A percentile compares a stretch with the other conserved stretches of the same genome.
phyloP scores from a whole-genome alignment of 2,329 filamentous ascomycete species.

The Calonectria montana region DNA sequence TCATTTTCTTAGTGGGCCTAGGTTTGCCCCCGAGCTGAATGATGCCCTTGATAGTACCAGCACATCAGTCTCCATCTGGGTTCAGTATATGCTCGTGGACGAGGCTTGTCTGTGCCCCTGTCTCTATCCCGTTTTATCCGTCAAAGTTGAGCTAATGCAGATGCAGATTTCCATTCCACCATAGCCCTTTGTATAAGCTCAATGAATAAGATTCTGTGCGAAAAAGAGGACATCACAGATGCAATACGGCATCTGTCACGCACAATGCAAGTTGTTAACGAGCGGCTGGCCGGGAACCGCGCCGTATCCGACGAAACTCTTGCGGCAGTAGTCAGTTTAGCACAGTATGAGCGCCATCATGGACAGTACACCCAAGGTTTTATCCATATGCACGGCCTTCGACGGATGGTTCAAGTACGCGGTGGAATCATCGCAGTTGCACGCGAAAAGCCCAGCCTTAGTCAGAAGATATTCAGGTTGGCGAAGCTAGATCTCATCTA shows the following conservation, averaged over 20 bases:
- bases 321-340: slow-evolving; percentile 11
- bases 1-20: slow-evolving; percentile 16
- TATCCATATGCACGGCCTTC: slow-evolving; percentile 23
- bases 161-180: slow-evolving; percentile 23
- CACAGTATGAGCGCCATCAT: slow-evolving; percentile 23
- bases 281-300: slow-evolving; percentile 10
- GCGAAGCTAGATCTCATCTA: not conserved
- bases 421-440: slow-evolving; percentile 19
- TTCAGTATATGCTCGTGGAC: slow-evolving; percentile 24
- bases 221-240: not conserved
- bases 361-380: slow-evolving; percentile 11
- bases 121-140: not conserved
- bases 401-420: slow-evolving; percentile 18
- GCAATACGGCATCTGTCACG: slow-evolving; percentile 17
- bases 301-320: slow-evolving; percentile 22
- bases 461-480: slow-evolving; percentile 25
- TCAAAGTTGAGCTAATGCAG: not conserved
- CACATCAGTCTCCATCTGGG: slow-evolving; percentile 16
- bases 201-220: slow-evolving; percentile 1
- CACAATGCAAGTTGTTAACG: slow-evolving; percentile 21
- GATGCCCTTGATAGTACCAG: not conserved
- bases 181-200: slow-evolving; percentile 12
- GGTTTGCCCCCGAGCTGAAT: slow-evolving; percentile 15
- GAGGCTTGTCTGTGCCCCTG: slow-evolving; percentile 22
- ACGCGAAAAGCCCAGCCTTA: not conserved